Evolutionary conservation across 108 stramenopile species (phyloP).

Genomic region (Conticribra guillardii): DNA sequence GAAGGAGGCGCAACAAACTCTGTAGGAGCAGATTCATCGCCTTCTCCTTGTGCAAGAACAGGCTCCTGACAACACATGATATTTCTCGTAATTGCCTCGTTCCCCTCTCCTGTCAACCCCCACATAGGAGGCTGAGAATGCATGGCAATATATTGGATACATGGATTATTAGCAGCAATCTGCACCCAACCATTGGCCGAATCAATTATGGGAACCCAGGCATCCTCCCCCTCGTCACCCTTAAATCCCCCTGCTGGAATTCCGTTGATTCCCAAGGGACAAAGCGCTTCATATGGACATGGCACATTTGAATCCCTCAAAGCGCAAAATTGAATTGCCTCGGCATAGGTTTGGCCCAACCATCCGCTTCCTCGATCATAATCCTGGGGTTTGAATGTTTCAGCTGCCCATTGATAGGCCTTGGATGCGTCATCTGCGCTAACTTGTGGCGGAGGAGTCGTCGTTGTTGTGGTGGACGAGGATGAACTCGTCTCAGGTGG

Average conservation of each 20-base stretch:
- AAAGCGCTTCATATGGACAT: slow-evolving; percentile 9
- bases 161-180: slow-evolving; percentile 1
- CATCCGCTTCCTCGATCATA: slow-evolving; percentile 25
- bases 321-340: slow-evolving; percentile 18
- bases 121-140: slow-evolving; percentile 3
- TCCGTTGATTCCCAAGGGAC: background rate
- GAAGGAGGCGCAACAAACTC: no score
- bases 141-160: slow-evolving; percentile 7
- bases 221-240: background rate
- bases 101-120: slow-evolving; percentile 27
- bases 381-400: slow-evolving; percentile 5
- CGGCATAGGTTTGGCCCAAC: slow-evolving; percentile 18
- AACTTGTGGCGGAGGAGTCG: background rate
- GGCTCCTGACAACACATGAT: slow-evolving; percentile 19
- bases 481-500: background rate
- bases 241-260: background rate
- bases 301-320: background rate
- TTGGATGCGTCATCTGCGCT: background rate
- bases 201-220: slow-evolving; percentile 13
- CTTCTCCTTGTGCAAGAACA: no score
- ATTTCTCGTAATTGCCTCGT: slow-evolving; percentile 24
- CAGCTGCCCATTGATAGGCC: background rate
- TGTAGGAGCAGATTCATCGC: no score
- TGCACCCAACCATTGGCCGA: slow-evolving; percentile 13
- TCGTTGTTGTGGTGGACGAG: background rate